Conservation (phyloP, 257 asterid species). For the Plectranthus barbatus region DNA sequence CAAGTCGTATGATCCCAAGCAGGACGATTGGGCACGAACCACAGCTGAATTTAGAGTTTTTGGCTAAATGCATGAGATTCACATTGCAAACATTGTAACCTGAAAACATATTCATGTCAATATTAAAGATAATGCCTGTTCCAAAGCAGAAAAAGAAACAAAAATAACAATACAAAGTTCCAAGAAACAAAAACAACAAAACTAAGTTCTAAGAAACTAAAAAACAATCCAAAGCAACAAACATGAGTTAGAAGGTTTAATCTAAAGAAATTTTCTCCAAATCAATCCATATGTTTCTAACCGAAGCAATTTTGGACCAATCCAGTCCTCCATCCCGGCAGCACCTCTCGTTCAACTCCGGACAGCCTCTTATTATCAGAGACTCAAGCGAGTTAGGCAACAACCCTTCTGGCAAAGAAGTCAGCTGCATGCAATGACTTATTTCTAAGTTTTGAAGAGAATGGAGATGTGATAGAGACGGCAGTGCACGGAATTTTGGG, state of each 20-base stretch:
- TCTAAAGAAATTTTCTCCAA: conserved; percentile 18
- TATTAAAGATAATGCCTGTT: not conserved
- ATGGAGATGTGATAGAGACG: conserved; percentile 17
- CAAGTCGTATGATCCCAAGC: too few species aligned
- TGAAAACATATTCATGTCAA: not conserved
- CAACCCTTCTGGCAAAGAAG: conserved; percentile 22
- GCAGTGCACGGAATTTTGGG: conserved; percentile 28
- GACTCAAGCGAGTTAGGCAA: conserved; percentile 31
- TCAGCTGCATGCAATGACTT: conserved; percentile 19
- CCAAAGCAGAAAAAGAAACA: not conserved
- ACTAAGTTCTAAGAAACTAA: too few species aligned
- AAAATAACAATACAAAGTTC: too few species aligned
- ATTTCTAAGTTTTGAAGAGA: conserved; percentile 28
- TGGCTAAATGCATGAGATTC: too few species aligned
- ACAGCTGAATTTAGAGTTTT: too few species aligned
- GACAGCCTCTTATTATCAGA: conserved; percentile 27
- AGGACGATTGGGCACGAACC: too few species aligned
- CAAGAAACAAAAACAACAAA: too few species aligned
- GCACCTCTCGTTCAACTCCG: conserved; percentile 21
- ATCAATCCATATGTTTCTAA: conserved; percentile 30
- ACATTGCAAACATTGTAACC: not conserved
- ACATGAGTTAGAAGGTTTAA: too few species aligned
- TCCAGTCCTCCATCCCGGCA: conserved; percentile 23
- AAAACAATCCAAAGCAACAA: too few species aligned
- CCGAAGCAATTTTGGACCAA: conserved; percentile 23